Evolutionary conservation across 176 grass and related monocot species (phyloP), one percentile per base, ranked within the genome.

Genomic region (Panicum miliaceum): DNA sequence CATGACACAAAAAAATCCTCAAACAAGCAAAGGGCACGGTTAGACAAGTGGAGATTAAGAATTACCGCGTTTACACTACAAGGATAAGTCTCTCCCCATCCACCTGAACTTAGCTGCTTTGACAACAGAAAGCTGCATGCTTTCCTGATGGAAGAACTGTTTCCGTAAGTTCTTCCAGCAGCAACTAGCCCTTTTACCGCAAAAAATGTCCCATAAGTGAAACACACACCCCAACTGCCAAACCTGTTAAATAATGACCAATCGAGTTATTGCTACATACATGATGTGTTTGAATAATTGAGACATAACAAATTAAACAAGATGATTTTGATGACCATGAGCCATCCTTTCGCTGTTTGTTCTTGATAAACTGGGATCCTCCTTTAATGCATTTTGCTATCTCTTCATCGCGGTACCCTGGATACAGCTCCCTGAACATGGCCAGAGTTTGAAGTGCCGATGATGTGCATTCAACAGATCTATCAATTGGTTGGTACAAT

Each of bases 401-500:
- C 7, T 88, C 86, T 63, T 83, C 19, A 19, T 2, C 35, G n/a
- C 81, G 80, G 38, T 88, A 56, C 7, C 37, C 27, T 16, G 86
- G 86, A 52, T 84, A 65, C 26, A 84, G 12, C 12, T 68, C 73
- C 61, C 35, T 81, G n/a, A 89, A 89, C 54, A 25, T 16, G 35
- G 20, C 9, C 22, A 89, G 62, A 64, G 68, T 76, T 71, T 85
- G 76, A 11, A 89, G 25, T 20, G 40, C 76, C 16, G 87, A 78
- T 66, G 87, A 84, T 38, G 87, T 85, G 47, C 82, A 85, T 74
- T 89, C 87, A 12, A 81, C 68, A 20, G 37, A 64, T 56, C 86
- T 88, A 54, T 22, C 7, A 62, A 22, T 60, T 27, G 63, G 1
- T 57, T 57, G 1, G n/a, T 9, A 57, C 20, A 9, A n/a, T n/a